Evolutionary conservation across 441 rosid genomes (phyloP).

Genomic region (Metrosideros polymorpha): DNA sequence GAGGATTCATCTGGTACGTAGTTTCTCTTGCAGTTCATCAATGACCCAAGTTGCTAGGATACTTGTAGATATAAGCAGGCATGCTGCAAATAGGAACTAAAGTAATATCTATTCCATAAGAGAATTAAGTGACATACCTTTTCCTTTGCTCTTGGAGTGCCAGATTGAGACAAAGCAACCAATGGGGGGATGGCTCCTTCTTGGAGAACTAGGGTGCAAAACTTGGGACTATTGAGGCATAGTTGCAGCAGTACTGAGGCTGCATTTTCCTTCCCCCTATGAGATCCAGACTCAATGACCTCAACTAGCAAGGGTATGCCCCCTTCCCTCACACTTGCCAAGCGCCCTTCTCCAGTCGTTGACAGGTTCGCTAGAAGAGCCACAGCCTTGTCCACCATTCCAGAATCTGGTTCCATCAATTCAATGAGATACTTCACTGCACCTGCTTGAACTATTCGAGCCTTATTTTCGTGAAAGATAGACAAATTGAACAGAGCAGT

Average conservation of each 20-base stretch:
- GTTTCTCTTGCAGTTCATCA: neutral
- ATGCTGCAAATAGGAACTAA: neutral
- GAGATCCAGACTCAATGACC: constrained; percentile 76
- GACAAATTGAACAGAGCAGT: constrained; percentile 90
- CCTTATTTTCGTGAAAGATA: constrained; percentile 81
- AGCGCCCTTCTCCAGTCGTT: constrained; percentile 66
- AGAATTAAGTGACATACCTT: constrained; percentile 41
- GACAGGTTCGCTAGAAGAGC: constrained; percentile 88
- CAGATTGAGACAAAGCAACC: constrained; percentile 85
- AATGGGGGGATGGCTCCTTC: constrained; percentile 97
- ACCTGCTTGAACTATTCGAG: constrained; percentile 88
- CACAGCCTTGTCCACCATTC: constrained; percentile 89
- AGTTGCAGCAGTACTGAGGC: constrained; percentile 75
- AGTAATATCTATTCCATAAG: neutral
- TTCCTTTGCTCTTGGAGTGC: constrained; percentile 91
- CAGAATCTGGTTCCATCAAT: constrained; percentile 55
- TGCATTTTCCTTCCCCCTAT: constrained; percentile 87
- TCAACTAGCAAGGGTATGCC: constrained; percentile 80
- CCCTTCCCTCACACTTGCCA: constrained; percentile 60
- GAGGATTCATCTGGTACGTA: neutral
- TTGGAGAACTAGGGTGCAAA: constrained; percentile 81
- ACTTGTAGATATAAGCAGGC: neutral
- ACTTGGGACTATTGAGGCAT: constrained; percentile 66
- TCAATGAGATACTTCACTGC: constrained; percentile 71
- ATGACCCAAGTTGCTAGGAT: neutral